Base-by-base conservation (phyloP, 2,329 filamentous ascomycete species). In the Paracoccidioides lutzii region DNA sequence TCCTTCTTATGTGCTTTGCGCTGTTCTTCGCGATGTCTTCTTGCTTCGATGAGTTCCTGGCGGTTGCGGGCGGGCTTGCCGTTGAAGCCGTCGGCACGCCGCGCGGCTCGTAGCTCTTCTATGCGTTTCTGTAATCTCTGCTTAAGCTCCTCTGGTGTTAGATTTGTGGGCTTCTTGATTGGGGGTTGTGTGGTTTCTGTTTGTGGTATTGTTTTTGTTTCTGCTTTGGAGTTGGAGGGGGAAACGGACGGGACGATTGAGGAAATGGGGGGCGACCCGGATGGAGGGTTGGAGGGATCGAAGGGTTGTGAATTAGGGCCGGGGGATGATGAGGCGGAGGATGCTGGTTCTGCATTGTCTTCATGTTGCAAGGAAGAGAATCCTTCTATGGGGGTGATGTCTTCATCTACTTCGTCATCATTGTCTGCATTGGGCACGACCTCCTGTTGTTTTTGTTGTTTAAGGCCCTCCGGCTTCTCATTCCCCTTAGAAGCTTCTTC, bases 1-100 rank as follows among this genome's bases (percentile, higher is more conserved):
- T 91, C 87, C 71, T 95, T 93, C 76, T 95, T 97, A 65, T 91
- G 86, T 28, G 83, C 84, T 69, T 90, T 91, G 59, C 89, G 83
- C 69, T 90, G 83, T 58, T 88, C 85, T 68, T 95, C 87, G 74
- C 95, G 96, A 67, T 84, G 83, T 60, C 93, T 82, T 44, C 93
- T 82, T 46, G 88, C 81, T 71, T 97, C 93, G 63, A 98, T 89
- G 10, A 98, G 80, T 67, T 97, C 90, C 72, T 95, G 87, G 59
- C 93, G 82, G 58, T 88, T 95, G 60, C 87, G 83, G 56, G 91
- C 88, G 14, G 87, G 84, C 65, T 86, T 85, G 58, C 89, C 89
- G 63, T 94, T 84, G 0, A 84, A 78, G 5, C 87, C 88, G 63
- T 94, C 89, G 5, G 91, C 90, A 70, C 95, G 95, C 58, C 93